Conservation (phyloP, 768 basidiomycete genomes). For the Amanita rubescens region DNA sequence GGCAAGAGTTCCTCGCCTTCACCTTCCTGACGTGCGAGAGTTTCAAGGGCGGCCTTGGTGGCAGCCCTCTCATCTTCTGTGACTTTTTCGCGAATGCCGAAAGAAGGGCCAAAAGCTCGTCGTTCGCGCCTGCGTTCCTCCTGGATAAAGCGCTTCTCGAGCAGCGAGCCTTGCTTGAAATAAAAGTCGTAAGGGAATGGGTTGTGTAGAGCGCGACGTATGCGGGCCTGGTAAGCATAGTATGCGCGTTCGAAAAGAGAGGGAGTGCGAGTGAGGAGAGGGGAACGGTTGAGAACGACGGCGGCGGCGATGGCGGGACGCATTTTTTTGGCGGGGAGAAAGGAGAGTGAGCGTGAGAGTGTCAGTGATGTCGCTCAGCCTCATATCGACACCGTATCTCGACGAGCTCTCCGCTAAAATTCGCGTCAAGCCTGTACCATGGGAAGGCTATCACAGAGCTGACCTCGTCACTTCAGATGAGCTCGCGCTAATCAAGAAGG, state of each 20-base stretch:
- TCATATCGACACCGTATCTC: slow-evolving; percentile 77
- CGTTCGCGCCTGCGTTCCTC: slow-evolving; percentile 71
- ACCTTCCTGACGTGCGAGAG: slow-evolving; percentile 49
- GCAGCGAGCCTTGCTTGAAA: slow-evolving; percentile 85
- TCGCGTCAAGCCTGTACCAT: slow-evolving; percentile 84
- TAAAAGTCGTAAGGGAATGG: slow-evolving; percentile 89
- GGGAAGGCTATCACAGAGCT: slow-evolving; percentile 93
- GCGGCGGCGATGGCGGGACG: slow-evolving; percentile 54
- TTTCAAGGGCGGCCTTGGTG: slow-evolving; percentile 51
- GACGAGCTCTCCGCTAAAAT: slow-evolving; percentile 87
- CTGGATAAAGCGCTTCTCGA: slow-evolving; percentile 71
- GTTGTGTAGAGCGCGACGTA: slow-evolving; percentile 80
- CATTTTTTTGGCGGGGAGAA: slow-evolving; percentile 5
- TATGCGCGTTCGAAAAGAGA: slow-evolving; percentile 74
- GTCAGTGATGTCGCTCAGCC: slow-evolving; percentile 57
- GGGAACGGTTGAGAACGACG: slow-evolving; percentile 73
- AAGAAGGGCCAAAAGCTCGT: slow-evolving; percentile 62
- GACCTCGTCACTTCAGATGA: slow-evolving; percentile 86
- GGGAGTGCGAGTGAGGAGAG: slow-evolving; percentile 64
- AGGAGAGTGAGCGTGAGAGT: neutral
- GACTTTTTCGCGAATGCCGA: slow-evolving; percentile 40
- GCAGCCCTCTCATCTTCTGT: slow-evolving; percentile 40
- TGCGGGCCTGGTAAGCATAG: slow-evolving; percentile 75
- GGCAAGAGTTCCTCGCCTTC: slow-evolving; percentile 58
- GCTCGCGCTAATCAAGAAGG: slow-evolving; percentile 79